A percentile compares a stretch with the other conserved stretches of the same genome.
These are phyloP conservation scores for Coemansia sp. DNA, from an alignment of 192 early-diverging fungal species.

Conservation along the genomic window DNA sequence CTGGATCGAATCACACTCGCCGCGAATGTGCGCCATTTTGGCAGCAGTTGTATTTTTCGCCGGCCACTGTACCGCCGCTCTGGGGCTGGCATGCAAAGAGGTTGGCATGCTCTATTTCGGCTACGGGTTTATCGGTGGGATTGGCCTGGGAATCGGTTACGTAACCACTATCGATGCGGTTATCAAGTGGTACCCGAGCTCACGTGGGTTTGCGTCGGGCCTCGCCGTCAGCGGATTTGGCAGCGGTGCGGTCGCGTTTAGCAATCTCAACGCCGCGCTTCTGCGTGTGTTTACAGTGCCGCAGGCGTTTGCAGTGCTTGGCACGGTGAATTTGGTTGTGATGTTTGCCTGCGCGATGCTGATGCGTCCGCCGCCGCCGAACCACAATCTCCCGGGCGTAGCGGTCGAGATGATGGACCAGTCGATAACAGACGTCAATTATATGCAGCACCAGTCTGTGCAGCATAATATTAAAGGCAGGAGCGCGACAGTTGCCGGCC, in stretches of 20 bases:
- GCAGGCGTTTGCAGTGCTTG: constrained; percentile 61
- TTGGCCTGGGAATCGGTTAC: constrained; percentile 68
- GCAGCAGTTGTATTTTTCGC: constrained; percentile 63
- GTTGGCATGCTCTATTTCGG: constrained; percentile 65
- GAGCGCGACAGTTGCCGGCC: constrained; percentile 36
- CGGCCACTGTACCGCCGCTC: constrained; percentile 63
- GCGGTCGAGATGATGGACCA: constrained; percentile 51
- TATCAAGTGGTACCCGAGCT: constrained; percentile 75
- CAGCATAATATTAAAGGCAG: constrained; percentile 49
- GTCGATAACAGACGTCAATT: constrained; percentile 31
- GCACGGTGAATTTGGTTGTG: constrained; percentile 57
- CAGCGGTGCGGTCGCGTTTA: constrained; percentile 64
- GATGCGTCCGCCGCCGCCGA: constrained; percentile 59
- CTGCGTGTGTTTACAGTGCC: constrained; percentile 55
- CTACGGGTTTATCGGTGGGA: constrained; percentile 68
- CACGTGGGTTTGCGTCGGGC: constrained; percentile 70
- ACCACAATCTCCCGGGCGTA: constrained; percentile 56
- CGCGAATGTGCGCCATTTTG: constrained; percentile 60
- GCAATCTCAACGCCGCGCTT: constrained; percentile 59
- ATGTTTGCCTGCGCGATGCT: constrained; percentile 61
- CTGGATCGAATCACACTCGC: constrained; percentile 74
- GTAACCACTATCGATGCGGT: constrained; percentile 71
- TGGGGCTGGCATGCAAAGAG: constrained; percentile 56
- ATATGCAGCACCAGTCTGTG: constrained; percentile 19
- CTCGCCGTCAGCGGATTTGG: constrained; percentile 78